Percentiles rank a stretch among this genome's conserved stretches.
These are phyloP conservation scores for Jamesozyma hellenica DNA, from an alignment of 805 yeast genomes.

Conservation along the genomic window DNA sequence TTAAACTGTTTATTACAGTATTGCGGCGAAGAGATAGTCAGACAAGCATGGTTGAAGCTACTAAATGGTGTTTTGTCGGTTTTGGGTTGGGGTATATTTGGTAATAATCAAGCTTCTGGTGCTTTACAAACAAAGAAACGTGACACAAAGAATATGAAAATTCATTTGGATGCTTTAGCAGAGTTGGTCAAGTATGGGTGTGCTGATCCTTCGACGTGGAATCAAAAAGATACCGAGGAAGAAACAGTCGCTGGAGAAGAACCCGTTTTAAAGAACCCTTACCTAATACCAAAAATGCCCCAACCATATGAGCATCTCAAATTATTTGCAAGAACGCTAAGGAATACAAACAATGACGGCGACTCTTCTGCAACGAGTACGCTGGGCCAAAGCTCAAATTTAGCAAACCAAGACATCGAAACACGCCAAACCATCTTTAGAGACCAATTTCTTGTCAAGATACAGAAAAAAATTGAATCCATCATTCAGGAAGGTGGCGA, in stretches of 20 bases:
- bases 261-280: conserved; percentile 21
- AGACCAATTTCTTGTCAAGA: conserved; percentile 42
- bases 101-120: conserved; percentile 14
- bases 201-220: conserved; percentile 2
- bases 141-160: conserved; percentile 17
- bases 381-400: conserved; percentile 1
- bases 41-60: conserved; percentile 60
- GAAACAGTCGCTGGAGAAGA: not conserved
- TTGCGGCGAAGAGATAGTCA: conserved; percentile 45
- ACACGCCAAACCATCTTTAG: conserved; percentile 32
- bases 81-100: conserved; percentile 54
- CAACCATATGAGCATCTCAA: conserved; percentile 57
- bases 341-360: conserved; percentile 3
- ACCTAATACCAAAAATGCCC: conserved; percentile 46
- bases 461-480: conserved; percentile 40
- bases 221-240: not conserved
- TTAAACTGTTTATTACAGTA: conserved; percentile 47
- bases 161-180: conserved; percentile 31
- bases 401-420: conserved; percentile 18
- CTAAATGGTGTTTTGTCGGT: conserved; percentile 58
- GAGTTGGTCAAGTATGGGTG: conserved; percentile 39
- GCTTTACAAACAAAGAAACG: conserved; percentile 16
- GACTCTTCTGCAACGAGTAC: conserved; percentile 13
- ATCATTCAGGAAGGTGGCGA: conserved; percentile 66
- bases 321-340: conserved; percentile 39